Base-by-base conservation (phyloP, 805 yeast genomes). In the Saturnispora saitoi region DNA sequence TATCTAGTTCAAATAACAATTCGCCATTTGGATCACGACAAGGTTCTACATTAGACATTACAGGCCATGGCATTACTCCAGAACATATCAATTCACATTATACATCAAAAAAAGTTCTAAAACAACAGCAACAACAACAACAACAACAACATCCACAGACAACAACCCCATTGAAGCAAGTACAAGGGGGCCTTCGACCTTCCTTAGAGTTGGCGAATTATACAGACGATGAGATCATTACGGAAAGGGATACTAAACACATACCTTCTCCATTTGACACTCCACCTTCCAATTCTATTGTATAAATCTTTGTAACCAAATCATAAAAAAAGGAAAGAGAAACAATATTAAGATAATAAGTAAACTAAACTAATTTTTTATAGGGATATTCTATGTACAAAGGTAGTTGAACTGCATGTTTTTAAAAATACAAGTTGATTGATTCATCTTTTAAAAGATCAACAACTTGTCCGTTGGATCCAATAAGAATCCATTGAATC, bases 401-500 rank as follows among this genome's bases (percentile, higher is more conserved):
- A 12, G 14, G 8, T 24, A 14, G 22, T 41, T 41, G 8, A 12
- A 28, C 19, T 37, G 22, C 19, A 7, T 6, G 22, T 11, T 14
- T 9, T 34, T 32, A 38, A 30, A 41, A 41, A 39, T 49, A 46
- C 26, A 49, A 24, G 24, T 30, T 31, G 28, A 47, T 42, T n/a
- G 48, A 46, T 15, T 22, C 32, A 29, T 46, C 48, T 12, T 40
- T 46, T 9, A 29, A 26, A 44, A 64, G 54, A 36, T 55, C 60
- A 52, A 65, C 62, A 42, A 65, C 60, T 63, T 70, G 57, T 81
- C 88, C 6, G 68, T 68, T 49, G 79, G 57, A 9, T 71, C 66
- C 45, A 85, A 64, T 34, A 4, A 34, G 38, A 37, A 75, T 71
- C 91, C 93, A 85, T 52, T 77, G 78, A 17, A 71, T 70, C 46